These are phyloP conservation scores for Epicoccum sorghinum DNA, from an alignment of 2,329 filamentous ascomycete species.

Conservation along the genomic window DNA sequence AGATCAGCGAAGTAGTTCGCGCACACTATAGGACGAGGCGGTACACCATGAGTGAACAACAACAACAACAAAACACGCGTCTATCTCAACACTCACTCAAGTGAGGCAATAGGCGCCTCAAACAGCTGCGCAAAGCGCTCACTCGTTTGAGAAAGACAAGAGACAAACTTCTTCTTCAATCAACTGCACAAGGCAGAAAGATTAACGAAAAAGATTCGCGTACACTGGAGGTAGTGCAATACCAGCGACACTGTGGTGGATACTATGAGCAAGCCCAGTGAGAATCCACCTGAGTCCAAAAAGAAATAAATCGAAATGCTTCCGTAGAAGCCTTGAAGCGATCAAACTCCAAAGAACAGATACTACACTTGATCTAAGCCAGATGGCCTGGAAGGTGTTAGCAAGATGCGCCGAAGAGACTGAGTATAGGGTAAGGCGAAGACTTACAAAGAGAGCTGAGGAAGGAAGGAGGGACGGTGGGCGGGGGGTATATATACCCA, in stretches of 20 bases:
- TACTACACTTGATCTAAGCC: constrained; percentile 18
- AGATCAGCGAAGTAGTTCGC: too few species aligned
- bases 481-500: too few species aligned
- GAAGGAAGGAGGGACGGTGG: too few species aligned
- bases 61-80: too few species aligned
- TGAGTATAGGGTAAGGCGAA: neutral
- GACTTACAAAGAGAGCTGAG: neutral
- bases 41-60: too few species aligned
- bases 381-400: constrained; percentile 2
- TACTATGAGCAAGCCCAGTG: constrained; percentile 23
- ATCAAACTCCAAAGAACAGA: constrained; percentile 7
- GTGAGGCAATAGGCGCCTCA: too few species aligned
- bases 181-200: constrained; percentile 50
- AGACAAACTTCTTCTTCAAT: neutral
- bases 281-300: constrained; percentile 19
- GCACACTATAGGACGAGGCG: too few species aligned
- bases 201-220: constrained; percentile 60
- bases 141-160: too few species aligned
- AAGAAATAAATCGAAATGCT: constrained; percentile 6
- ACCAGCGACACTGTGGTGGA: constrained; percentile 29
- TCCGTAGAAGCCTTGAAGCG: constrained; percentile 1
- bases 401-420: too few species aligned
- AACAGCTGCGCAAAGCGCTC: too few species aligned
- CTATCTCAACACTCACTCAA: too few species aligned
- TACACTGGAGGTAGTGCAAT: constrained; percentile 29